A percentile compares a stretch with the other conserved stretches of the same genome.
Evolutionary conservation across 805 yeast genomes (phyloP).

Genomic region (Ogataea kodamae): DNA sequence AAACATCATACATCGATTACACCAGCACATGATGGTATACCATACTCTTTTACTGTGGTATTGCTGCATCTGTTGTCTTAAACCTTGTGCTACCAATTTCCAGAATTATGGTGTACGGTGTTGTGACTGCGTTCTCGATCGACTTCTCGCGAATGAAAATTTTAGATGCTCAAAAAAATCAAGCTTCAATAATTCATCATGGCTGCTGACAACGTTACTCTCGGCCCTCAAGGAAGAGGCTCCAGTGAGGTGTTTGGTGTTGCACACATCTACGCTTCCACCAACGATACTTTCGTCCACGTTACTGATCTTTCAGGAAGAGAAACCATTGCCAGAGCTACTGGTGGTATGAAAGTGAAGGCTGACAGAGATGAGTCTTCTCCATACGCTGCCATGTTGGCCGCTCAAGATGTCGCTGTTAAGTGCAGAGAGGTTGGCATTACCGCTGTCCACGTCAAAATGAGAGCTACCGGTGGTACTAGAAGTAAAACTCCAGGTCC

Average conservation of each 20-base stretch:
- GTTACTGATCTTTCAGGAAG: conserved; percentile 99
- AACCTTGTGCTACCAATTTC: background rate
- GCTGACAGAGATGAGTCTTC: conserved; percentile 99
- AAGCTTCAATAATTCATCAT: conserved; percentile 11
- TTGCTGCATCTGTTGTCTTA: too few relatives aligned
- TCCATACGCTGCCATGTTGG: conserved; percentile 99
- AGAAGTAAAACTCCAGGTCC: conserved; percentile 99
- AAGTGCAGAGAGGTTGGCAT: conserved; percentile 99
- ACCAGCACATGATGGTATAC: too few relatives aligned
- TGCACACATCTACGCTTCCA: conserved; percentile 99
- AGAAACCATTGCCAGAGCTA: conserved; percentile 99
- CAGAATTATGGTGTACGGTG: conserved; percentile 4
- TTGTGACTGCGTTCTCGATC: conserved; percentile 9
- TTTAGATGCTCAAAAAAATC: conserved; percentile 17
- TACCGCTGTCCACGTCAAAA: conserved; percentile 98
- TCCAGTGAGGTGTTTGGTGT: conserved; percentile 99
- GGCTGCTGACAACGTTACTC: conserved; percentile 49
- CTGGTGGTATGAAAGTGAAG: conserved; percentile 99
- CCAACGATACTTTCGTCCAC: conserved; percentile 99
- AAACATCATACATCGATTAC: too few relatives aligned
- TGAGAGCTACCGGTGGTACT: conserved; percentile 99
- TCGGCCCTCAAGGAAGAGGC: conserved; percentile 90
- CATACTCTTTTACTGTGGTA: too few relatives aligned
- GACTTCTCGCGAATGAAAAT: conserved; percentile 12
- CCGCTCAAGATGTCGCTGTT: conserved; percentile 99